phyloP scores from a whole-genome alignment of 2,329 filamentous ascomycete genomes.

The Acarospora socialis region DNA sequence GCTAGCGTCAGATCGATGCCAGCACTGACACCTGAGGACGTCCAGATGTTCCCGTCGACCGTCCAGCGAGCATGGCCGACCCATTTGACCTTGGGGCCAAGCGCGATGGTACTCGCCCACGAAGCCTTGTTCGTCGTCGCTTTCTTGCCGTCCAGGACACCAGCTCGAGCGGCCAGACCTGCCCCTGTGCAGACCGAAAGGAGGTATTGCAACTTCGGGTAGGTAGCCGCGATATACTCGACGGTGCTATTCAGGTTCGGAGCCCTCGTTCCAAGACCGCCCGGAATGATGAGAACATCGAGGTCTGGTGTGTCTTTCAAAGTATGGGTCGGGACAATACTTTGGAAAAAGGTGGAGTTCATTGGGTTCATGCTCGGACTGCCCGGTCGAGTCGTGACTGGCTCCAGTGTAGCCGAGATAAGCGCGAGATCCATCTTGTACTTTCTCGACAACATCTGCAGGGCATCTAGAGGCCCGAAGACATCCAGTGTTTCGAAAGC shows the following conservation, averaged over 20 bases:
- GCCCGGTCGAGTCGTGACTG: slow-evolving; percentile 20
- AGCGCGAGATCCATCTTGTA: slow-evolving; percentile 18
- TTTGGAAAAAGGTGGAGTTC: too few relatives aligned
- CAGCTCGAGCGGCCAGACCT: slow-evolving; percentile 42
- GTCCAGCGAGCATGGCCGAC: slow-evolving; percentile 49
- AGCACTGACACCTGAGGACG: slow-evolving; percentile 47
- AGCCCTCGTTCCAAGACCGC: slow-evolving; percentile 43
- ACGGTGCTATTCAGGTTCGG: too few relatives aligned
- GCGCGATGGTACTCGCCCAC: slow-evolving; percentile 35
- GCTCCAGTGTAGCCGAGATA: slow-evolving; percentile 20
- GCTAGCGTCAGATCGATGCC: slow-evolving; percentile 49
- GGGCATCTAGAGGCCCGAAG: too few relatives aligned
- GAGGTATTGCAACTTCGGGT: too few relatives aligned
- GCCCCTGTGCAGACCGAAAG: slow-evolving; percentile 55
- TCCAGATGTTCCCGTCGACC: slow-evolving; percentile 52
- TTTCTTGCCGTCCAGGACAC: slow-evolving; percentile 43
- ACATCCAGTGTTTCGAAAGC: too few relatives aligned
- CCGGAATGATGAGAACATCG: slow-evolving; percentile 53
- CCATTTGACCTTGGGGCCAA: slow-evolving; percentile 44
- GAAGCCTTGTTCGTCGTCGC: slow-evolving; percentile 56
- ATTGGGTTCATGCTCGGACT: too few relatives aligned
- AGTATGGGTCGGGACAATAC: too few relatives aligned
- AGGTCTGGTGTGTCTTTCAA: slow-evolving; percentile 34
- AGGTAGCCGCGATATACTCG: too few relatives aligned
- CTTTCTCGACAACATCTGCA: slow-evolving; percentile 15